Percentiles rank a stretch among this genome's conserved stretches.
Conservation (phyloP, 2,329 filamentous ascomycete genomes). For the Fusarium cyanostomum region DNA sequence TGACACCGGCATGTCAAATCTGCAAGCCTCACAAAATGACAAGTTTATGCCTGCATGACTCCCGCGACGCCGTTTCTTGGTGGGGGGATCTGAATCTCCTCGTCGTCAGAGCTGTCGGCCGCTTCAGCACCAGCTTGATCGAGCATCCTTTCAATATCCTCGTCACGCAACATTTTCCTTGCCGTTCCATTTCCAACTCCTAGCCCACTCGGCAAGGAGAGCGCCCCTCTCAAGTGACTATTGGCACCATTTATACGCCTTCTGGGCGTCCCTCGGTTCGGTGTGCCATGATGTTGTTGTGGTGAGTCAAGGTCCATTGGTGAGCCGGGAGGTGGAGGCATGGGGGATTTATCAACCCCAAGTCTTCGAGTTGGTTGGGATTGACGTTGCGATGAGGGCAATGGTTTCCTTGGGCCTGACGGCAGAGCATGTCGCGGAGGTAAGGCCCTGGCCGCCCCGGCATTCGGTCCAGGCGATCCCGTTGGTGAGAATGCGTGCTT, state of each 20-base stretch:
- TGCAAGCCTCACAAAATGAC: not conserved
- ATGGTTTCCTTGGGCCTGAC: constrained; percentile 60
- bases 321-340: constrained; percentile 48
- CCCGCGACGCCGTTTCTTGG: constrained; percentile 43
- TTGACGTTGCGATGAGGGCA: constrained; percentile 60
- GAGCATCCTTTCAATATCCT: constrained; percentile 68
- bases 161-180: constrained; percentile 57
- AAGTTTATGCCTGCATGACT: constrained; percentile 42
- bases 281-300: constrained; percentile 41
- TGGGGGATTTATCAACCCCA: constrained; percentile 59
- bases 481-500: constrained; percentile 63
- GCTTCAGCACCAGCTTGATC: constrained; percentile 61
- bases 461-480: constrained; percentile 48
- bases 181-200: constrained; percentile 51
- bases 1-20: not conserved
- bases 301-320: constrained; percentile 60
- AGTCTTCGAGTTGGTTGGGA: constrained; percentile 55
- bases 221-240: constrained; percentile 49
- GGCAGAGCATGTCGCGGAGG: constrained; percentile 54
- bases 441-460: constrained; percentile 22
- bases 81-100: constrained; percentile 62
- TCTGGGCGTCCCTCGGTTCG: constrained; percentile 52
- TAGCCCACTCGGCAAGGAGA: constrained; percentile 62
- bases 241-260: constrained; percentile 54
- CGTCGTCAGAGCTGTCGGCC: constrained; percentile 66